Evolutionary conservation across 2,329 filamentous ascomycete species (phyloP).

Genomic region (Beauveria scarabaeidicola): DNA sequence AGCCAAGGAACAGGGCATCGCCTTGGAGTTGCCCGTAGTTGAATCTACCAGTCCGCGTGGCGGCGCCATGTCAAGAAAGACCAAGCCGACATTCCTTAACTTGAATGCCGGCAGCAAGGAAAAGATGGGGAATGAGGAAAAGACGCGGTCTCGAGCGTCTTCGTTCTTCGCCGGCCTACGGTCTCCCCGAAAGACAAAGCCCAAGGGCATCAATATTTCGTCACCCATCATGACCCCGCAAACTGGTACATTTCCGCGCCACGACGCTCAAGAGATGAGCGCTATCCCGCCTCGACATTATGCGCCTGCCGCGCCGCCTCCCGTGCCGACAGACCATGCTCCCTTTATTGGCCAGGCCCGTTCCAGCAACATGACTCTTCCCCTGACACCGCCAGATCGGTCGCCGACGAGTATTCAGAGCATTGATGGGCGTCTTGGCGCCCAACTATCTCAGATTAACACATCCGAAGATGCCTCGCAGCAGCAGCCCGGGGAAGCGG

Average conservation of each 20-base stretch:
- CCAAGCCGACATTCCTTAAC: slow-evolving; percentile 43
- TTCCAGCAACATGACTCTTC: slow-evolving; percentile 16
- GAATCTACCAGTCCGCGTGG: slow-evolving; percentile 17
- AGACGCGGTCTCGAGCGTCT: slow-evolving; percentile 47
- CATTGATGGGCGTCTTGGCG: slow-evolving; percentile 49
- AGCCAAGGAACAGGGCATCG: slow-evolving; percentile 49
- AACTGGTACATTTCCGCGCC: slow-evolving; percentile 49
- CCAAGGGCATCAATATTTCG: slow-evolving; percentile 49
- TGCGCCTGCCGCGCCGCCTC: slow-evolving; percentile 47
- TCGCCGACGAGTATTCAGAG: slow-evolving; percentile 35
- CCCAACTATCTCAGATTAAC: slow-evolving; percentile 24
- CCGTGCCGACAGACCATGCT: slow-evolving; percentile 41
- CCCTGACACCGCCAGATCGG: slow-evolving; percentile 24
- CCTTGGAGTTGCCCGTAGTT: slow-evolving; percentile 34
- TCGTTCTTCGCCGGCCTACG: slow-evolving; percentile 54
- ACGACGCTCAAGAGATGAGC: slow-evolving; percentile 48
- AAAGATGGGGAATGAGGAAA: slow-evolving; percentile 40
- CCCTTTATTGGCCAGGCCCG: slow-evolving; percentile 22
- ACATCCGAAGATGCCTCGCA: slow-evolving; percentile 31
- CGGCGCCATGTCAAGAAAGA: slow-evolving; percentile 33
- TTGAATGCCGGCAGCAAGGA: slow-evolving; percentile 35
- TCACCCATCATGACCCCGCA: slow-evolving; percentile 58
- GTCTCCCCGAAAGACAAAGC: slow-evolving; percentile 47
- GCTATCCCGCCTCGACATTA: slow-evolving; percentile 51
- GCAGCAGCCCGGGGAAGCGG: slow-evolving; percentile 31